These are phyloP conservation scores for Aspergillus sp. DNA, from an alignment of 2,329 filamentous ascomycete species.

Conservation along the genomic window DNA sequence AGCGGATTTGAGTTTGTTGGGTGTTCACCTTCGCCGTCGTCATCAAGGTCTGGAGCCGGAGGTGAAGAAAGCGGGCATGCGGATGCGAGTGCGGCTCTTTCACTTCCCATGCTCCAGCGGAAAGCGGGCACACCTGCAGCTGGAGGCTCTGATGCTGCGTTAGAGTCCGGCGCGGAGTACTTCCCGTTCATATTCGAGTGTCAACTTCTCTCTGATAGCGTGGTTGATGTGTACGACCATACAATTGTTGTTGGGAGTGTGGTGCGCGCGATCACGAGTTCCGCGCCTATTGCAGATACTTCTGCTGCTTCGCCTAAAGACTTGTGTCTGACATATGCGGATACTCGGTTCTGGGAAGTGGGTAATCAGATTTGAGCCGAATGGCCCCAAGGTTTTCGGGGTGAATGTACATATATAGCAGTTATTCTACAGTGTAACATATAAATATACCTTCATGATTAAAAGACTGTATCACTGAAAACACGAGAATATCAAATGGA, in stretches of 20 bases:
- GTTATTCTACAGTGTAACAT: neutral
- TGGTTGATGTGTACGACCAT: conserved; percentile 44
- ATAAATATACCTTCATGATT: neutral
- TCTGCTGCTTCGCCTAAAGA: conserved; percentile 13
- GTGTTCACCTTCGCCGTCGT: conserved; percentile 11
- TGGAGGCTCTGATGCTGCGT: neutral
- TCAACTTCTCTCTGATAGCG: conserved; percentile 38
- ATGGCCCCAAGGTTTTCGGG: neutral
- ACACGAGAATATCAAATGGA: neutral
- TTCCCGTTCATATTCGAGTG: conserved; percentile 50
- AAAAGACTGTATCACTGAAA: no score
- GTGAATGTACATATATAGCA: neutral
- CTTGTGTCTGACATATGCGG: conserved; percentile 48
- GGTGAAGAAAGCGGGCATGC: neutral
- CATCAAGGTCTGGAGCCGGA: neutral
- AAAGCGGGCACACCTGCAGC: conserved; percentile 3
- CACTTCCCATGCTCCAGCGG: conserved; percentile 35
- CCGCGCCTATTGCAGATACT: neutral
- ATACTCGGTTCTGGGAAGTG: conserved; percentile 50
- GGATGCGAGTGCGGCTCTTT: conserved; percentile 3
- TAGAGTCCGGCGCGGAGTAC: conserved; percentile 18
- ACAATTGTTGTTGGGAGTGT: conserved; percentile 46
- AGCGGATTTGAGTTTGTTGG: conserved; percentile 35
- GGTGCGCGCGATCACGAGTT: conserved; percentile 32
- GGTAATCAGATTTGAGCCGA: conserved; percentile 34